These are phyloP conservation scores for Besnoitia besnoiti DNA, from an alignment of 169 alveolate genomes.

Conservation along the genomic window DNA sequence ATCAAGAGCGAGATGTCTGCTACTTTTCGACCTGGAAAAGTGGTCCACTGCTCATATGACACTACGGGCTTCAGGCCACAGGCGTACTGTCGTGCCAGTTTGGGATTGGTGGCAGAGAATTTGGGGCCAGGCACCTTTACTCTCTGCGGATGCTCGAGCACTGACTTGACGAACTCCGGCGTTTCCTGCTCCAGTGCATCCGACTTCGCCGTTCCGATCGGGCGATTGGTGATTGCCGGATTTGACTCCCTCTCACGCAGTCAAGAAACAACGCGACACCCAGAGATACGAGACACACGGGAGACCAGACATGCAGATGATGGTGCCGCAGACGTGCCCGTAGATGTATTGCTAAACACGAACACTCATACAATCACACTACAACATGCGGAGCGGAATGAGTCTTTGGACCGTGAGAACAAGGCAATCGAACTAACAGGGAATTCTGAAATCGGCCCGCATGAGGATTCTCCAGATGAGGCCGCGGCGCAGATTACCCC, in stretches of 20 bases:
- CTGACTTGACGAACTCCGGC: slow-evolving; percentile 59
- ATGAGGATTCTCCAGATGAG: neutral
- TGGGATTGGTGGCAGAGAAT: slow-evolving; percentile 42
- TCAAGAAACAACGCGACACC: neutral
- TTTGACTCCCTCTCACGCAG: neutral
- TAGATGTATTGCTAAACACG: too few relatives aligned
- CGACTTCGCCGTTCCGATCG: slow-evolving; percentile 68
- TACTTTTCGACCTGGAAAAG: neutral
- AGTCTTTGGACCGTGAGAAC: neutral
- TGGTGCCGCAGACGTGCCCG: too few relatives aligned
- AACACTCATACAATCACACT: too few relatives aligned
- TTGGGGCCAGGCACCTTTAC: slow-evolving; percentile 48
- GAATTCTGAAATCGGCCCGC: neutral
- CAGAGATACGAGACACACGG: too few relatives aligned
- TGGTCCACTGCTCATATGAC: neutral
- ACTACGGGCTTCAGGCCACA: slow-evolving; percentile 8
- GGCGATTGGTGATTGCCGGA: slow-evolving; percentile 44
- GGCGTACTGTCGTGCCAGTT: slow-evolving; percentile 30
- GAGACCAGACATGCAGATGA: too few relatives aligned
- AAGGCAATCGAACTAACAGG: neutral
- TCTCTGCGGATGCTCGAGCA: slow-evolving; percentile 70
- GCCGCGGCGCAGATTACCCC: too few relatives aligned
- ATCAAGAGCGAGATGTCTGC: neutral
- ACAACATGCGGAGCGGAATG: neutral
- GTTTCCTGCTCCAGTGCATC: slow-evolving; percentile 35